Evolutionary conservation across 768 basidiomycete species (phyloP), one percentile per base, ranked within the genome.

Genomic region (Imleria badia): DNA sequence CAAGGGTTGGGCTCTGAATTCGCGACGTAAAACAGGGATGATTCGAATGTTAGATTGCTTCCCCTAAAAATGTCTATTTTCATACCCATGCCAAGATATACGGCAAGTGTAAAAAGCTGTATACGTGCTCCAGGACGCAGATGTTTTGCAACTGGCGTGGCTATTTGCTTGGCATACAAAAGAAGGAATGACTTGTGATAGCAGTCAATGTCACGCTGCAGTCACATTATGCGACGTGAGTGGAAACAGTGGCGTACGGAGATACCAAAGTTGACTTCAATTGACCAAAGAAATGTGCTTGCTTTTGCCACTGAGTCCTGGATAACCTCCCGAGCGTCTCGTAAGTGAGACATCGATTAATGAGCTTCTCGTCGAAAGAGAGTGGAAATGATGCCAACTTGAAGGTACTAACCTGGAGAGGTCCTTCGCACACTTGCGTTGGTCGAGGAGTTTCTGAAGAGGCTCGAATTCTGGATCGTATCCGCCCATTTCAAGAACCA

Each of bases 211-310:
- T 34, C n/a, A n/a, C n/a, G n/a, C n/a, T 15, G 6, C 7, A 11
- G n/a, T n/a, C 42, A 31, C 13, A 29, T 23, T n/a, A n/a, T n/a
- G n/a, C 22, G 3, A 36, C 19, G 30, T 22, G n/a, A n/a, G 15
- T 23, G 26, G 6, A 48, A 43, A 26, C 14, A 38, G n/a, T n/a
- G 9, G 68, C 85, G 50, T 56, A 92, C 93, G 50, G 90, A 89
- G 51, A 97, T 90, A 66, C 92, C 92, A 67, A 95, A 91, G 72
- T 95, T 92, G 78, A 76, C 56, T 88, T 83, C 66, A 94, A 81
- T 43, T 89, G 88, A 3, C 86, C 82, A 13, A 89, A 74, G 29
- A 94, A 78, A 63, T 83, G 79, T 0, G 83, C 73, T 62, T 84
- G 87, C 44, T n/a, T 97, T 77, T 0, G 94, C 92, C 0, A 81